Evolutionary conservation across 164 flowering plant genomes (phyloP), one percentile per base, ranked within the genome.

Genomic region (Tetracentron sinense): DNA sequence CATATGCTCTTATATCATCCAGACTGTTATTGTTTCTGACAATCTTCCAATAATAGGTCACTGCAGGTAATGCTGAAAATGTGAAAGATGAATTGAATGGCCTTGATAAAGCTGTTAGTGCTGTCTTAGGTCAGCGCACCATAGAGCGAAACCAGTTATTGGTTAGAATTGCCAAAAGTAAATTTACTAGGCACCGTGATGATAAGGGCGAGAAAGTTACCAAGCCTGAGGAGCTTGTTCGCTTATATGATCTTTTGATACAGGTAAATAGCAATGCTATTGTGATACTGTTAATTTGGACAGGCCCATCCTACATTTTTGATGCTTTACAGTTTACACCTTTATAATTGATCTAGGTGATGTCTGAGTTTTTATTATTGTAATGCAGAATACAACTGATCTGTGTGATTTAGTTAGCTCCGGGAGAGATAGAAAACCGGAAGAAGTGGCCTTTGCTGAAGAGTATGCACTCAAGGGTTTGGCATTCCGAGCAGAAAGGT

Each of bases 161-260:
- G 59, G 90, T 95, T 62, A 81, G 65, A 67, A 77, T 83, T 68
- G 94, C 91, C 20, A 90, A 87, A 77, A 81, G 82, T 66, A 90
- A 88, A 63, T 83, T 90, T 51, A 70, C 65, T 20, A 82, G 66
- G 76, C 74, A 69, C 31, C 85, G 82, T 56, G 91, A 87, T 67
- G 96, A 87, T 62, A 90, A 85, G 77, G 79, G 69, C 63, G 96
- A 87, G 57, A 92, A 88, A 78, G 78, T 78, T 26, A 85, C 96
- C 26, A 92, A 85, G 71, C 96, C 97, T 60, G 99, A 95, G 69
- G 99, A 92, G 74, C 94, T 92, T 75, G 97, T 92, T 70, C 89
- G 97, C 58, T 75, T 95, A 50, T 95, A 83, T 77, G 97, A 95
- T 82, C 94, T 89, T 61, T 75, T 95, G 60, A 78, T 90, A 64